phyloP scores from a whole-genome alignment of 2,329 filamentous ascomycete genomes.

The Botryotinia narcissicola region DNA sequence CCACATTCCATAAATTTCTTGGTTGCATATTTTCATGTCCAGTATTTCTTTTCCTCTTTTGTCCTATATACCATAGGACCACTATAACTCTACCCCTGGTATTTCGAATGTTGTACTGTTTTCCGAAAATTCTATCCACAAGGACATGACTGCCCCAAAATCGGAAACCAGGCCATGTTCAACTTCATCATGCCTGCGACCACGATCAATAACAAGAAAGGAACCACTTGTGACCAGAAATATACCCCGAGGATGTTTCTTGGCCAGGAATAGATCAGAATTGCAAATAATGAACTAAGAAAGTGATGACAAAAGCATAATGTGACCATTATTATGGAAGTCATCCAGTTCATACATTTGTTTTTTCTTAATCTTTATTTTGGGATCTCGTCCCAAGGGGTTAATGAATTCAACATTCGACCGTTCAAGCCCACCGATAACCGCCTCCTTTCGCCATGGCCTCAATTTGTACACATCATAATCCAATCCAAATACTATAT shows the following conservation, averaged over 20 bases:
- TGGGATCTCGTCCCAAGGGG: no score
- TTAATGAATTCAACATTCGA: not conserved
- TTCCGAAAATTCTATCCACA: not conserved
- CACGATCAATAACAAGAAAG: not conserved
- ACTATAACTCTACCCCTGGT: not conserved
- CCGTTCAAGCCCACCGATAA: no score
- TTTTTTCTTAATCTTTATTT: not conserved
- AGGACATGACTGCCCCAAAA: not conserved
- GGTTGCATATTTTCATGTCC: not conserved
- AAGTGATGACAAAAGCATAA: not conserved
- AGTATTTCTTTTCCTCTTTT: not conserved
- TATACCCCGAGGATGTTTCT: not conserved
- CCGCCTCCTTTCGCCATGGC: no score
- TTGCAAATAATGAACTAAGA: not conserved
- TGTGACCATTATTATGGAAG: not conserved
- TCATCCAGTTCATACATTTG: not conserved
- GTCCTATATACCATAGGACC: not conserved
- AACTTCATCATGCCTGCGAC: not conserved
- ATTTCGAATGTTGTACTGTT: not conserved
- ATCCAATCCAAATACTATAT: not conserved
- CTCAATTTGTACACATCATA: not conserved
- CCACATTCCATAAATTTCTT: not conserved
- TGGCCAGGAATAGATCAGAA: not conserved
- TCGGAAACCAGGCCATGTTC: not conserved
- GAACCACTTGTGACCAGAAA: not conserved